Conservation (phyloP, 2,329 filamentous ascomycete species). For the Fusarium clavum region DNA sequence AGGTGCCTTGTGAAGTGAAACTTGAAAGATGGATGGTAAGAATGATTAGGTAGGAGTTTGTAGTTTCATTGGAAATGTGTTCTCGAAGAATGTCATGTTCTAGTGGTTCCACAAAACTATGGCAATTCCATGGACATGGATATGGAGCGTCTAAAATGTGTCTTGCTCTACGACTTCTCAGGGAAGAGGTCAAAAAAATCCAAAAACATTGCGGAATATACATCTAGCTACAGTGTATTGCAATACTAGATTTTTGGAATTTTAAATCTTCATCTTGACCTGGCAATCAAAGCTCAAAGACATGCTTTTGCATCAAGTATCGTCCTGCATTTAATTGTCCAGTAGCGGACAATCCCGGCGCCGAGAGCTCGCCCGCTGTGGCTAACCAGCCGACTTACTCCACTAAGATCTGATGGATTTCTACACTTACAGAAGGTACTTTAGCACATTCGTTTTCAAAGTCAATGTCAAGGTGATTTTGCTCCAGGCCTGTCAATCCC, state of each 20-base stretch:
- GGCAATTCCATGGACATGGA: slow-evolving; percentile 3
- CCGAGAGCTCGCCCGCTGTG: slow-evolving; percentile 27
- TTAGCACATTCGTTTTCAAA: slow-evolving; percentile 26
- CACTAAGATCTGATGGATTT: slow-evolving; percentile 23
- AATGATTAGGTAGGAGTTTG: slow-evolving; percentile 12
- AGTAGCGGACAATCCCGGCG: slow-evolving; percentile 40
- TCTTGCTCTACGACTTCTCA: not conserved
- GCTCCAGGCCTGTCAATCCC: slow-evolving; percentile 34
- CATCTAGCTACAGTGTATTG: not conserved
- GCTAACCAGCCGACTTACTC: slow-evolving; percentile 29
- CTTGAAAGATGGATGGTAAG: slow-evolving; percentile 8
- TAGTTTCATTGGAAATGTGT: slow-evolving; percentile 36
- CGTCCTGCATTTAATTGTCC: not conserved
- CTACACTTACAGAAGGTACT: slow-evolving; percentile 21
- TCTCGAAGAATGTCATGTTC: slow-evolving; percentile 30
- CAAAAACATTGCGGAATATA: not conserved
- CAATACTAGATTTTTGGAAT: not conserved
- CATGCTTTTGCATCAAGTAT: not conserved
- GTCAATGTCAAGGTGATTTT: slow-evolving; percentile 40
- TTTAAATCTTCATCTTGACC: not conserved
- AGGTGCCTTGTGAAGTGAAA: slow-evolving; percentile 6
- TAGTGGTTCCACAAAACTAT: slow-evolving; percentile 33
- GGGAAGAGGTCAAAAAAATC: not conserved
- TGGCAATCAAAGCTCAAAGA: not conserved
- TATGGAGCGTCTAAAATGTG: not conserved